Evolutionary conservation across 1,284 basidiomycete genomes (phyloP).

Genomic region (Tilletia indica): DNA sequence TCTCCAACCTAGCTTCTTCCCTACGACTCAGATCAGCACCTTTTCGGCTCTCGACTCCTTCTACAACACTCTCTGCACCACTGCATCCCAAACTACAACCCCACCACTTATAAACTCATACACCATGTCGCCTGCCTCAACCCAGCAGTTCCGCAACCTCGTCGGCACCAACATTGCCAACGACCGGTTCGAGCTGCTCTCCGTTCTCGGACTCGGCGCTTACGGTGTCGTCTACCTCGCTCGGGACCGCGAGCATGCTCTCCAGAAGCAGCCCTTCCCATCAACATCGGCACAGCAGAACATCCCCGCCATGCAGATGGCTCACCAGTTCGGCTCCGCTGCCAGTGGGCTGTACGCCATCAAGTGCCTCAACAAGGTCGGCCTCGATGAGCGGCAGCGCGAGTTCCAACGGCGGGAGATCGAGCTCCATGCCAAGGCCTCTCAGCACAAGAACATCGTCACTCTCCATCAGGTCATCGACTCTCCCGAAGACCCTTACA

Average conservation of each 20-base stretch:
- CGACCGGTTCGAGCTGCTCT: slow-evolving; percentile 72
- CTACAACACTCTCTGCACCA: too few relatives aligned
- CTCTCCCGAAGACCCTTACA: slow-evolving; percentile 60
- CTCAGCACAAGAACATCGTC: slow-evolving; percentile 77
- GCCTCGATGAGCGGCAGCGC: slow-evolving; percentile 68
- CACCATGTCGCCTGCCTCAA: slow-evolving; percentile 9
- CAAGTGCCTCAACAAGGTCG: slow-evolving; percentile 72
- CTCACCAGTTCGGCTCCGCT: slow-evolving; percentile 36
- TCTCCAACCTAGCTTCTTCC: too few relatives aligned
- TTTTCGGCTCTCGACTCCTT: too few relatives aligned
- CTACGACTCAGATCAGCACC: too few relatives aligned
- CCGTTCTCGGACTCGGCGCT: slow-evolving; percentile 86
- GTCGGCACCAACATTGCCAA: slow-evolving; percentile 57
- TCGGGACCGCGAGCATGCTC: slow-evolving; percentile 39
- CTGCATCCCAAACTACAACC: neutral
- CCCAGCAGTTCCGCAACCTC: slow-evolving; percentile 46
- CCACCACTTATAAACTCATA: neutral
- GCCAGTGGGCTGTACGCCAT: slow-evolving; percentile 67
- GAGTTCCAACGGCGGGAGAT: slow-evolving; percentile 78
- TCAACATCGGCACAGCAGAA: slow-evolving; percentile 23
- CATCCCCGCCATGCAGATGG: slow-evolving; percentile 26
- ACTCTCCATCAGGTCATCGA: slow-evolving; percentile 85
- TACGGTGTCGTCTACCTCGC: slow-evolving; percentile 88
- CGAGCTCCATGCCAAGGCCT: slow-evolving; percentile 65
- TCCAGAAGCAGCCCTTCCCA: slow-evolving; percentile 36